Conservation (phyloP, 1,284 basidiomycete species). For the Wallemia mellicola region DNA sequence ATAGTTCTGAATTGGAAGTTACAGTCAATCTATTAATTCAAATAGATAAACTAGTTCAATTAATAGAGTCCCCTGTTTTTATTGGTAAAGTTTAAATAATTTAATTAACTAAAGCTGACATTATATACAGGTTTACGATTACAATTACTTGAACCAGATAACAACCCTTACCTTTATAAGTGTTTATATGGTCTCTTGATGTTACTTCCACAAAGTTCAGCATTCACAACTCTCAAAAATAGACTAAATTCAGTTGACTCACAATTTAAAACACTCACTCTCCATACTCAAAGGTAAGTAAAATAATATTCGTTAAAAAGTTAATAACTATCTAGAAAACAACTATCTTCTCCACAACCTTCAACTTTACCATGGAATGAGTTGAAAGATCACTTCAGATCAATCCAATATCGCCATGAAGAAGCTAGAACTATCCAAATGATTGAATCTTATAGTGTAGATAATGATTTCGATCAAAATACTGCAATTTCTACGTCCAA, state of each 20-base stretch:
- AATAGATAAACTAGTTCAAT: slow-evolving; percentile 88
- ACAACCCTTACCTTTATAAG: slow-evolving; percentile 87
- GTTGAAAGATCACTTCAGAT: not conserved
- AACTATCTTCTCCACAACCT: too few species aligned
- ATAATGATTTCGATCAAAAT: too few species aligned
- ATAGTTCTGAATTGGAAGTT: slow-evolving; percentile 82
- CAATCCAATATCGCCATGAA: not conserved
- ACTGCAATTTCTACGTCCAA: too few species aligned
- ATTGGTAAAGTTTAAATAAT: slow-evolving; percentile 96
- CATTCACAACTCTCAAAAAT: slow-evolving; percentile 81
- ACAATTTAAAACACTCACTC: not conserved
- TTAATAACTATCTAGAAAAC: too few species aligned
- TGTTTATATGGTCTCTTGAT: slow-evolving; percentile 91
- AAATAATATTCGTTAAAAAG: too few species aligned
- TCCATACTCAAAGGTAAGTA: too few species aligned
- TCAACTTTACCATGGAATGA: not conserved
- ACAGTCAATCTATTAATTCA: slow-evolving; percentile 84
- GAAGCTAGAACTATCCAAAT: not conserved
- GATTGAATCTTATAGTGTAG: not conserved
- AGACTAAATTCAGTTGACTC: slow-evolving; percentile 82
- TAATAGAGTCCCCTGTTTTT: slow-evolving; percentile 94
- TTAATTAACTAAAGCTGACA: slow-evolving; percentile 85
- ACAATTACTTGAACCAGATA: slow-evolving; percentile 85
- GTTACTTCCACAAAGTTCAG: slow-evolving; percentile 86
- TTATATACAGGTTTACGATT: slow-evolving; percentile 76